A percentile compares a stretch with the other conserved stretches of the same genome.
Evolutionary conservation across 2,329 filamentous ascomycete species (phyloP).

Genomic region (Aspergillus ustus): DNA sequence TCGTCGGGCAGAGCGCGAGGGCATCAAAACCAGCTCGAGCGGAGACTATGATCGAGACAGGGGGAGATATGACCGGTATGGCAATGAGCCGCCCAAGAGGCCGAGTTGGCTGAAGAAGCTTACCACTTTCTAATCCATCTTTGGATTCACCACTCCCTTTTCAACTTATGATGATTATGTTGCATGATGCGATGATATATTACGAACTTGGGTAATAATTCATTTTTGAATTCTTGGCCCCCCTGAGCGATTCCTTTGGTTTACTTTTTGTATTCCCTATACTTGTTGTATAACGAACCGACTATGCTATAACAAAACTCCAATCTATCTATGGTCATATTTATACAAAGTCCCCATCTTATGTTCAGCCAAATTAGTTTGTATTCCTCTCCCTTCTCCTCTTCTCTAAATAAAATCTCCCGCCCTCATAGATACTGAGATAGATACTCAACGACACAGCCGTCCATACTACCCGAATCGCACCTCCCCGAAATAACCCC

Average conservation of each 20-base stretch:
- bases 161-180: constrained; percentile 10
- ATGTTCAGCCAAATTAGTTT: constrained; percentile 30
- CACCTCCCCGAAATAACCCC: constrained; percentile 75
- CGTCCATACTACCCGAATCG: constrained; percentile 77
- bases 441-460: constrained; percentile 82
- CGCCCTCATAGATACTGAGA: constrained; percentile 82
- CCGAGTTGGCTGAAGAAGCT: constrained; percentile 52
- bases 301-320: neutral
- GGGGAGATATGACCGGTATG: constrained; percentile 36
- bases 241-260: neutral
- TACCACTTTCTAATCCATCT: constrained; percentile 35
- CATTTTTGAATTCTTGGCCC: neutral
- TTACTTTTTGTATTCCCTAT: neutral
- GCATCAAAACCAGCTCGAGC: constrained; percentile 47
- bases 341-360: too few relatives aligned
- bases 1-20: constrained; percentile 35
- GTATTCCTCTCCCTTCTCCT: constrained; percentile 26
- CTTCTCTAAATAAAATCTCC: constrained; percentile 63
- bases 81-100: constrained; percentile 33
- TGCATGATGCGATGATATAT: constrained; percentile 19
- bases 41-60: constrained; percentile 46
- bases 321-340: constrained; percentile 23
- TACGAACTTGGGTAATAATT: constrained; percentile 1
- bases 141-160: neutral
- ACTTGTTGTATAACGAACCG: constrained; percentile 4